Conservation (phyloP, 495 filamentous ascomycete genomes). For the Filosporella fistucella region DNA sequence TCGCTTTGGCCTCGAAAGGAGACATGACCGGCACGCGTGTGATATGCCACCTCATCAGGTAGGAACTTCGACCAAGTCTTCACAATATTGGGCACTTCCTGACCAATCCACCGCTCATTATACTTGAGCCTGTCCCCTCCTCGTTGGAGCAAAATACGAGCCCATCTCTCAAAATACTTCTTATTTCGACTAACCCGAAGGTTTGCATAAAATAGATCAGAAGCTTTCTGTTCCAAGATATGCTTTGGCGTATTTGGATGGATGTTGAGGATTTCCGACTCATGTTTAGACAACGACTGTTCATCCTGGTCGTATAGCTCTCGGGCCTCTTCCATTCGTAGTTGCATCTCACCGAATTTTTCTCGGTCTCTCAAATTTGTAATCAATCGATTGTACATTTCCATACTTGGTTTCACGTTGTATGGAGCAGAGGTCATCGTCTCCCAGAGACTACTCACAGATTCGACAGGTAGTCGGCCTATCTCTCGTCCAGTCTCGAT, state of each 20-base stretch:
- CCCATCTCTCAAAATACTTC: constrained; percentile 25
- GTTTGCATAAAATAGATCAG: constrained; percentile 6
- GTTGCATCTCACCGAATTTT: constrained; percentile 20
- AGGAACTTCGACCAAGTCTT: constrained; percentile 27
- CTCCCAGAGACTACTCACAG: constrained; percentile 42
- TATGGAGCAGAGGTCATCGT: constrained; percentile 54
- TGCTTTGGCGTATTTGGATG: too few species aligned
- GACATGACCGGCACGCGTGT: constrained; percentile 22
- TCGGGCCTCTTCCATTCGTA: constrained; percentile 25
- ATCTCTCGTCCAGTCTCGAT: background rate
- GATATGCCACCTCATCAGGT: constrained; percentile 20
- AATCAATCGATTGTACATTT: constrained; percentile 48
- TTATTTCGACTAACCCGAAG: constrained; percentile 17
- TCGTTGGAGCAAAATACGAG: constrained; percentile 20
- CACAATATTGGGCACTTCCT: constrained; percentile 24
- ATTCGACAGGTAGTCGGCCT: constrained; percentile 33
- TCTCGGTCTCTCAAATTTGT: constrained; percentile 30
- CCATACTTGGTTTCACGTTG: constrained; percentile 47
- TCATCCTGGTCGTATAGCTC: background rate
- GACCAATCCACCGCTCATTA: constrained; percentile 11
- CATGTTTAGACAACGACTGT: background rate
- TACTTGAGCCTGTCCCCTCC: constrained; percentile 14
- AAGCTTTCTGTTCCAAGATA: too few species aligned
- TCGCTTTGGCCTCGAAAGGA: background rate
- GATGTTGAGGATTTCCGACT: background rate